phyloP scores from a whole-genome alignment of 495 filamentous ascomycete genomes.

The Aspergillus funiculosus region DNA sequence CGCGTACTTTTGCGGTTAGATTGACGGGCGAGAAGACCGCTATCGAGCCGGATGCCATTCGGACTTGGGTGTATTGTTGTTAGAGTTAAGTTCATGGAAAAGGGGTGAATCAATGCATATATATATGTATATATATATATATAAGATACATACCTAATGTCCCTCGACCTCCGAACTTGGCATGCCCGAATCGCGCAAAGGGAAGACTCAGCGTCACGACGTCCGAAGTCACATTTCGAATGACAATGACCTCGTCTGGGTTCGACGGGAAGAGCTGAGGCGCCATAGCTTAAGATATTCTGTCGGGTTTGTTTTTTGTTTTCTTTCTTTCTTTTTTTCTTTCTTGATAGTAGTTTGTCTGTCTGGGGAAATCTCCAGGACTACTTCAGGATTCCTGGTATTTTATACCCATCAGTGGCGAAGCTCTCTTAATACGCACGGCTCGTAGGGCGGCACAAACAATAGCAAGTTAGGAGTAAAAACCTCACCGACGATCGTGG shows the following conservation, averaged over 20 bases:
- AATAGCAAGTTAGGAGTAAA: no score
- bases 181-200: conserved; percentile 71
- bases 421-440: no score
- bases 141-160: conserved; percentile 61
- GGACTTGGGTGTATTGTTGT: conserved; percentile 47
- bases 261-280: conserved; percentile 52
- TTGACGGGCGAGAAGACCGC: conserved; percentile 89
- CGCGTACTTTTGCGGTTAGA: conserved; percentile 70
- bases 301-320: no score
- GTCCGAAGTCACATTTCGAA: conserved; percentile 72
- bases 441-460: no score
- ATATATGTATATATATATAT: no score
- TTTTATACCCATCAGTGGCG: no score
- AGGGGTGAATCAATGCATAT: not conserved
- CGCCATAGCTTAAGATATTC: conserved; percentile 16
- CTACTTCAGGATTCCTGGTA: no score
- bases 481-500: no score
- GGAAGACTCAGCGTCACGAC: conserved; percentile 79
- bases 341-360: no score
- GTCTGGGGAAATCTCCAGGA: no score
- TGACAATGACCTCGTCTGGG: conserved; percentile 76
- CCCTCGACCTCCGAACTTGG: conserved; percentile 81
- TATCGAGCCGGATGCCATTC: conserved; percentile 65
- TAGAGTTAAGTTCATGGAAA: not conserved
- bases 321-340: not conserved